A percentile compares a stretch with the other conserved stretches of the same genome.
phyloP scores from a whole-genome alignment of 1,139 yeast species.

The Magnusiomyces paraingens region DNA sequence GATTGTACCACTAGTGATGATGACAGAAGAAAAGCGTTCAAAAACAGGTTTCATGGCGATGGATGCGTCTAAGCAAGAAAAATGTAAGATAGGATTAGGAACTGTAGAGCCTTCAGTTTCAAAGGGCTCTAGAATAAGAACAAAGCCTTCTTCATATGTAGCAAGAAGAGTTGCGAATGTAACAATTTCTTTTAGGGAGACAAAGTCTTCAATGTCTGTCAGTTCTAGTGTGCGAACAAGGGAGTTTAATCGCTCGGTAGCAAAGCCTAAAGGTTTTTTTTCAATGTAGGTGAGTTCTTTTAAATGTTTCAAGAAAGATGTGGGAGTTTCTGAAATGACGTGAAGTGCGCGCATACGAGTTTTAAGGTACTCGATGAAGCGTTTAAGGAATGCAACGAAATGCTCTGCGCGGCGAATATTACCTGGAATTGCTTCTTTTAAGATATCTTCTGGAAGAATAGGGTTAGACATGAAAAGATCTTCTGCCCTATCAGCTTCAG shows the following conservation, averaged over 20 bases:
- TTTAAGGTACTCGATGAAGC: slow-evolving; percentile 89
- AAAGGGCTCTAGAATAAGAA: slow-evolving; percentile 86
- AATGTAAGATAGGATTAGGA: slow-evolving; percentile 93
- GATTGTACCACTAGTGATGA: slow-evolving; percentile 94
- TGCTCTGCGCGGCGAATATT: slow-evolving; percentile 95
- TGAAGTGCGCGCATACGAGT: slow-evolving; percentile 97
- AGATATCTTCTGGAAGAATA: slow-evolving; percentile 71
- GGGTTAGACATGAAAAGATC: slow-evolving; percentile 87
- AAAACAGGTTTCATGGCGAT: slow-evolving; percentile 96
- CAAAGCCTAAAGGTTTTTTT: slow-evolving; percentile 80
- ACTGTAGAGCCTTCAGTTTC: slow-evolving; percentile 97
- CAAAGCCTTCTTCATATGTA: slow-evolving; percentile 90
- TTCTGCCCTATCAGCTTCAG: slow-evolving; percentile 67
- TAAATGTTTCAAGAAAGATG: slow-evolving; percentile 83
- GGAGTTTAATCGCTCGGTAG: slow-evolving; percentile 84
- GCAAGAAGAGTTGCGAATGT: slow-evolving; percentile 94
- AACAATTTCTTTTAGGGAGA: slow-evolving; percentile 90
- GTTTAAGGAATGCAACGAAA: slow-evolving; percentile 81
- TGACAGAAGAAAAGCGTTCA: slow-evolving; percentile 87
- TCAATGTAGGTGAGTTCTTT: slow-evolving; percentile 92
- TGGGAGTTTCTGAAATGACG: slow-evolving; percentile 94
- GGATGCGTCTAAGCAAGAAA: slow-evolving; percentile 94
- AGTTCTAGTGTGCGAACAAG: slow-evolving; percentile 85
- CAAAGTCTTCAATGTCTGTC: slow-evolving; percentile 82
- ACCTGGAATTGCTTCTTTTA: slow-evolving; percentile 94